Evolutionary conservation across 2,329 filamentous ascomycete genomes (phyloP).

Genomic region (Claviceps sp.): DNA sequence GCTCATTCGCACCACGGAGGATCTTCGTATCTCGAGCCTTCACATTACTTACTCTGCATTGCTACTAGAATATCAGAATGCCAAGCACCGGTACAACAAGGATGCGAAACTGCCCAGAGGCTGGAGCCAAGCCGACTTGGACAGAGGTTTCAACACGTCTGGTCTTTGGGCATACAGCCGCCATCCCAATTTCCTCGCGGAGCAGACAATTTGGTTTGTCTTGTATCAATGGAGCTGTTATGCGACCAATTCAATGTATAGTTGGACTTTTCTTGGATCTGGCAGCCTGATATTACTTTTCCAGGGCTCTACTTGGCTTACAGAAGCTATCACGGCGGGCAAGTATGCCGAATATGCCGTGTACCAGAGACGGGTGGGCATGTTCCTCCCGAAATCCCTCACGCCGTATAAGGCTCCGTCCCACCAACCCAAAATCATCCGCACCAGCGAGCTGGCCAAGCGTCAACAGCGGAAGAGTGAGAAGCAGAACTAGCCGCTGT

Average conservation of each 20-base stretch:
- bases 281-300: constrained; percentile 65
- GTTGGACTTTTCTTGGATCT: constrained; percentile 65
- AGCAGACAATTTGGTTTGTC: constrained; percentile 80
- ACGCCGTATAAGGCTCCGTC: constrained; percentile 27
- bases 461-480: constrained; percentile 26
- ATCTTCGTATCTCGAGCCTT: neutral
- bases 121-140: constrained; percentile 61
- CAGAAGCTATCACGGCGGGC: constrained; percentile 61
- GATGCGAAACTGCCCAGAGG: constrained; percentile 55
- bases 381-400: constrained; percentile 57
- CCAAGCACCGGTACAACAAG: constrained; percentile 63
- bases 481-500: constrained; percentile 17
- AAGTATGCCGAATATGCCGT: constrained; percentile 84
- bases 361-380: constrained; percentile 73
- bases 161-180: constrained; percentile 81
- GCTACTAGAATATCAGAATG: constrained; percentile 57
- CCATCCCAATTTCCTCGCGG: constrained; percentile 89
- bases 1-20: neutral
- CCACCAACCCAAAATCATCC: constrained; percentile 31
- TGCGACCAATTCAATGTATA: constrained; percentile 55
- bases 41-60: neutral
- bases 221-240: constrained; percentile 83
- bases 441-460: constrained; percentile 36
- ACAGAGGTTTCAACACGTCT: constrained; percentile 74
- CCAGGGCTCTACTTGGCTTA: constrained; percentile 78